Base-by-base conservation (phyloP, 108 stramenopile species). In the Aureococcus anophagefferens region DNA sequence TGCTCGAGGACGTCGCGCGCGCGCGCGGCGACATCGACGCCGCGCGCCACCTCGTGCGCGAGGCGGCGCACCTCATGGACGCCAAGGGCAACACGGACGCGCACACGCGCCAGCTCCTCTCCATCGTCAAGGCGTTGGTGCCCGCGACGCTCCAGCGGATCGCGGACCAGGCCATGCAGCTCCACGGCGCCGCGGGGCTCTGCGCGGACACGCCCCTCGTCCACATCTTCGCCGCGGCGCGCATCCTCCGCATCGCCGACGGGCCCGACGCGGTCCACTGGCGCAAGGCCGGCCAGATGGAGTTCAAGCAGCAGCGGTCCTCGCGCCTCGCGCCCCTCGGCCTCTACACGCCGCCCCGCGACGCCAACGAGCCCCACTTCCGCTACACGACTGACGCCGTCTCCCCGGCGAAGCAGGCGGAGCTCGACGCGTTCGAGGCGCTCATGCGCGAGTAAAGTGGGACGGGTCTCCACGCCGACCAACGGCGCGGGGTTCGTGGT, bases 241-340 rank as follows among this genome's bases (percentile, higher is more conserved):
- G 95, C 36, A 84, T 90, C 17, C 72, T 96, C 32, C 83, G 96
- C 44, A 89, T 98, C 70, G 95, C 95, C 0, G 97, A 98, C 79
- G 97, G 97, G 13, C 97, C 97, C 0, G 97, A 98, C 78, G 95
- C 89, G 40, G 95, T 96, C 33, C 97, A 44, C 40, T 44, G 40
- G 40, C 40, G 40, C 40, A 44, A 44, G 40, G 40, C 40, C 40
- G 40, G 40, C 40, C 40, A 44, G 40, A 5, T 44, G 9, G 40
- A 44, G 40, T 44, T 44, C 40, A 13, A 44, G 40, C 40, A 13
- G 40, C 40, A 44, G 40, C 40, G 40, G 40, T 5, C 40, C 5
- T 11, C 9, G 9, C 40, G 9, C 9, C 40, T 44, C 40, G 40
- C 40, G 40, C 40, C 40, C 40, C 13, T 11, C 40, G 40, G 40